Evolutionary conservation across 164 flowering plant species (phyloP).

Genomic region (Umbilicus rupestris): DNA sequence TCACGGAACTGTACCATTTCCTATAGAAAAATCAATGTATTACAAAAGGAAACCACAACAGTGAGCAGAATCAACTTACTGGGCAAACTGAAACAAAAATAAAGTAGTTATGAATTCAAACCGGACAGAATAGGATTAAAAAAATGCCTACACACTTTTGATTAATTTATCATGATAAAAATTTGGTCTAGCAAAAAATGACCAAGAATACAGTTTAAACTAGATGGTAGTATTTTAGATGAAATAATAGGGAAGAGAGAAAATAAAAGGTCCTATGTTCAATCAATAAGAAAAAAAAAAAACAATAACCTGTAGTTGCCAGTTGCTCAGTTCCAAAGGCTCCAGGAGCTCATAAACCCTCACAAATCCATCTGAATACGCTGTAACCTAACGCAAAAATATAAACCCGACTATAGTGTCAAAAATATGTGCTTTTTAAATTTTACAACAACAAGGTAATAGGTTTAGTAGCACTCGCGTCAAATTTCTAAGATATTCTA

Average conservation of each 20-base stretch:
- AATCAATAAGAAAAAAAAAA: background rate
- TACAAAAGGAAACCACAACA: background rate
- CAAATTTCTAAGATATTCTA: background rate
- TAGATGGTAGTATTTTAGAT: background rate
- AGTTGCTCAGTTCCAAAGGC: slow-evolving; percentile 63
- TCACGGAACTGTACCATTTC: background rate
- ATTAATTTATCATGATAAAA: background rate
- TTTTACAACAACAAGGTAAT: background rate
- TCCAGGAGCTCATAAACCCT: slow-evolving; percentile 76
- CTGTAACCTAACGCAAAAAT: slow-evolving; percentile 45
- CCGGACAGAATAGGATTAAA: background rate
- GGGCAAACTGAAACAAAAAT: background rate
- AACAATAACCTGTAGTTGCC: slow-evolving; percentile 84
- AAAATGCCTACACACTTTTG: background rate
- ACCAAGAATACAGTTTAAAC: background rate
- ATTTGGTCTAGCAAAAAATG: background rate
- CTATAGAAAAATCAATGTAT: background rate
- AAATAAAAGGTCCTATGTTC: background rate
- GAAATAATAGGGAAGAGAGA: background rate
- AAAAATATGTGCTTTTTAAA: background rate
- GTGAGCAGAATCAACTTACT: background rate
- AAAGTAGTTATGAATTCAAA: background rate
- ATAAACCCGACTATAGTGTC: background rate
- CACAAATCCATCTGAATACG: slow-evolving; percentile 72
- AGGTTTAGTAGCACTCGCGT: background rate